A percentile compares a stretch with the other conserved stretches of the same genome.
These are phyloP conservation scores for Tylopilus balloui DNA, from an alignment of 768 basidiomycete species.

Conservation along the genomic window DNA sequence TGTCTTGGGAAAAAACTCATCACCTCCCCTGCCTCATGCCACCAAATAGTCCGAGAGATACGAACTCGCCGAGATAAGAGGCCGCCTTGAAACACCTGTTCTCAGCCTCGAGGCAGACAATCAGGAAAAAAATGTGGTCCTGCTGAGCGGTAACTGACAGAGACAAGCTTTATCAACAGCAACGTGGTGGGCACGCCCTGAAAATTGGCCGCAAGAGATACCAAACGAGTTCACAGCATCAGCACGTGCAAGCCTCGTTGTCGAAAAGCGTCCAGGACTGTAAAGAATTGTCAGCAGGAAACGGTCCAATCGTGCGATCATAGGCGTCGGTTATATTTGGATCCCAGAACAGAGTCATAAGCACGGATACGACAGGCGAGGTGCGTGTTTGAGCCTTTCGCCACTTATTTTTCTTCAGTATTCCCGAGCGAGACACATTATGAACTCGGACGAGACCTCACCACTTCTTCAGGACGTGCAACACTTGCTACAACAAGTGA, in stretches of 20 bases:
- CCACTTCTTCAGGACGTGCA: constrained; percentile 27
- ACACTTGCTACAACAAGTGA: constrained; percentile 1
- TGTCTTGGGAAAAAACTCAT: constrained; percentile 25
- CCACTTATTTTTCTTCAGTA: constrained; percentile 7
- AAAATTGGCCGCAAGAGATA: background rate
- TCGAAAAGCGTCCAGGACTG: constrained; percentile 2
- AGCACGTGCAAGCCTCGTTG: constrained; percentile 31
- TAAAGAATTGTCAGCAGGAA: background rate
- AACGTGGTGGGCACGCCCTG: constrained; percentile 7
- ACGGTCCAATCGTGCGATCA: background rate
- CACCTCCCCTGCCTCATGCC: constrained; percentile 20
- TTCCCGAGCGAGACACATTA: constrained; percentile 6
- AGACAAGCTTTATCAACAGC: constrained; percentile 7
- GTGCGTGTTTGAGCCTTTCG: background rate
- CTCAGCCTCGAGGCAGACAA: constrained; percentile 47
- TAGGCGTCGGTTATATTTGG: too few relatives aligned
- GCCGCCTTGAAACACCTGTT: constrained; percentile 16
- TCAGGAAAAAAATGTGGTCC: background rate
- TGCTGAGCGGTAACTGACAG: constrained; percentile 8
- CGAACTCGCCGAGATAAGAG: too few relatives aligned
- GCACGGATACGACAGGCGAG: background rate
- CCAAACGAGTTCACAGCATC: constrained; percentile 13
- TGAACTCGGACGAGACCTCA: constrained; percentile 28
- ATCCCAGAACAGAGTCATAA: too few relatives aligned
- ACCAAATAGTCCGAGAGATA: too few relatives aligned